Evolutionary conservation across 305 asterid genomes (phyloP), one percentile per base, ranked within the genome.

Genomic region (Fraxinus floribunda): DNA sequence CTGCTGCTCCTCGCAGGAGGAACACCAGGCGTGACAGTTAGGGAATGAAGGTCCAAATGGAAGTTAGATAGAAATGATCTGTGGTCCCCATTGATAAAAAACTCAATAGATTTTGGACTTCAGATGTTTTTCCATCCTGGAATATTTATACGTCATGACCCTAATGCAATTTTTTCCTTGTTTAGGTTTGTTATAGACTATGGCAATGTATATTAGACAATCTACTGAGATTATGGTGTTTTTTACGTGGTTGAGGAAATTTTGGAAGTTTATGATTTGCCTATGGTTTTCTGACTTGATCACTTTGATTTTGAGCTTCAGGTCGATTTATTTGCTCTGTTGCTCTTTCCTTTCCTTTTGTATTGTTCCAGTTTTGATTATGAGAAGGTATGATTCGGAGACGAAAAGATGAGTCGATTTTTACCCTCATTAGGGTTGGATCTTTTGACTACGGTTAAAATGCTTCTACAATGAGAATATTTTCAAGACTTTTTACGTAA

Each of bases 21-120:
- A 88, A 2, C 77, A 78, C 88, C n/a, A 93, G 97, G 92, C 98
- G 99, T 20, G 97, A 86, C 52, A 86, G 88, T 79, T 95, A 85
- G 88, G 87, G 49, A 44, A 72, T 30, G 7, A 38, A 16, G 66
- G 41, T 78, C 30, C 81, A 34, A 73, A 29, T 81, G 84, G 75
- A 83, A 24, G 46, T 57, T 32, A 78, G 72, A 78, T 75, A 76
- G 77, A 41, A 78, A 64, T 72, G 62, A 26, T 60, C 80, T 81
- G 39, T 74, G 22, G 44, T 2, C 24, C 10, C 70, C 75, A 13
- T 71, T 38, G 46, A 30, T 30, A 29, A 29, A 29, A 29, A 70
- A 32, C 34, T 55, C 22, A 36, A 71, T 79, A 32, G 82, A 75
- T 34, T 57, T 26, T 85, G 72, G 24, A 26, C 44, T 68, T 81